phyloP scores from a whole-genome alignment of 2,329 filamentous ascomycete species.

The Macrophomina tecta region DNA sequence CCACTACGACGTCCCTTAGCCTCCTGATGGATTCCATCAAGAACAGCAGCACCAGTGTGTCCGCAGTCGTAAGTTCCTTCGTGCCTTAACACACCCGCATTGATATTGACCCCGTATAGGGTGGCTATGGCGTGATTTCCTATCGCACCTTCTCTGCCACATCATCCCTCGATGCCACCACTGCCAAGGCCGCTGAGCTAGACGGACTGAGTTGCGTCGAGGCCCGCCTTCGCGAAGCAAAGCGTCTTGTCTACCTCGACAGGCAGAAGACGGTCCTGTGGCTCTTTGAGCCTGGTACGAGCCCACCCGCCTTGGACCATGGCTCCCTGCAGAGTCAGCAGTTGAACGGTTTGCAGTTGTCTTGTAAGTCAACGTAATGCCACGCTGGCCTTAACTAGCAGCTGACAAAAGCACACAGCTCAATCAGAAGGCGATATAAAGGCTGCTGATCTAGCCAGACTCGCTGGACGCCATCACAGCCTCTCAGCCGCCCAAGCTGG shows the following conservation, averaged over 20 bases:
- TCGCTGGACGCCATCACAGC: conserved; percentile 36
- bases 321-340: conserved; percentile 26
- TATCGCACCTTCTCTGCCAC: conserved; percentile 21
- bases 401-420: conserved; percentile 37
- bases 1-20: conserved; percentile 30
- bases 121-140: conserved; percentile 18
- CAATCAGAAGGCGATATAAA: conserved; percentile 40
- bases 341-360: conserved; percentile 15
- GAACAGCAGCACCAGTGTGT: conserved; percentile 21
- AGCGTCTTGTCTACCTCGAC: conserved; percentile 25
- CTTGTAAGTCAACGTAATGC: background rate
- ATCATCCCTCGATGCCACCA: background rate
- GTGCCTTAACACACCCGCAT: too few species aligned
- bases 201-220: conserved; percentile 24
- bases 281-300: conserved; percentile 27
- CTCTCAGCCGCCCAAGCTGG: conserved; percentile 33
- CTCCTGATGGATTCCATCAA: conserved; percentile 28
- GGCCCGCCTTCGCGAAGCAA: conserved; percentile 23
- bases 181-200: conserved; percentile 2
- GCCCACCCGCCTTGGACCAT: conserved; percentile 18
- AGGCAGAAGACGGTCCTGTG: conserved; percentile 21
- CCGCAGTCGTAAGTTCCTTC: conserved; percentile 20
- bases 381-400: background rate
- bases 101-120: conserved; percentile 6
- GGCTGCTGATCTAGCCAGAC: conserved; percentile 41